These are phyloP conservation scores for Cydonia oblonga DNA, from an alignment of 331 rosid genomes.

Conservation along the genomic window DNA sequence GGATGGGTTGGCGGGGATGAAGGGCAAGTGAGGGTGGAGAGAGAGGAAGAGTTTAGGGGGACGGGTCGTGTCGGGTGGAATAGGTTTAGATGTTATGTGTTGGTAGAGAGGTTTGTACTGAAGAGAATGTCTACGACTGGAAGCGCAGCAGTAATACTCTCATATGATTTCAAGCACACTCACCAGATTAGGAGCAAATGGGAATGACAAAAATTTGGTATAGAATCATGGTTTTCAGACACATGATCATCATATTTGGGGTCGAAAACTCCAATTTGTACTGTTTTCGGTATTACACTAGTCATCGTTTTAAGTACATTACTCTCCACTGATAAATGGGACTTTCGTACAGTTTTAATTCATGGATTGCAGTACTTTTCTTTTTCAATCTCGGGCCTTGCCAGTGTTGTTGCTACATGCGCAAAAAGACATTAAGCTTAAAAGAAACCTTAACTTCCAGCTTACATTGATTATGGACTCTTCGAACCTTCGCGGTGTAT, in stretches of 20 bases:
- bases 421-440: no score
- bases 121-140: conserved; percentile 23
- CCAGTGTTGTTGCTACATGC: no score
- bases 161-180: conserved; percentile 29
- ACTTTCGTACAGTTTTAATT: background rate
- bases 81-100: conserved; percentile 30
- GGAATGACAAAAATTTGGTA: conserved; percentile 11
- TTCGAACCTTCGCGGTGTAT: no score
- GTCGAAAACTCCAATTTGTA: no score
- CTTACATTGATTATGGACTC: no score
- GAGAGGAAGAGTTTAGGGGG: conserved; percentile 23
- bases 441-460: no score
- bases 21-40: conserved; percentile 11
- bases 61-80: conserved; percentile 4
- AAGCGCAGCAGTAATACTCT: conserved; percentile 1
- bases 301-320: no score
- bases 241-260: no score
- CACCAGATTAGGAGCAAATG: conserved; percentile 31
- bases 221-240: no score
- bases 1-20: conserved; percentile 7
- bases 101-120: conserved; percentile 43
- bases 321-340: background rate
- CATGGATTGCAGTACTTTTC: background rate
- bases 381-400: no score
- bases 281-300: no score